phyloP scores from a whole-genome alignment of 2,329 filamentous ascomycete genomes.

The Alternaria sp. region DNA sequence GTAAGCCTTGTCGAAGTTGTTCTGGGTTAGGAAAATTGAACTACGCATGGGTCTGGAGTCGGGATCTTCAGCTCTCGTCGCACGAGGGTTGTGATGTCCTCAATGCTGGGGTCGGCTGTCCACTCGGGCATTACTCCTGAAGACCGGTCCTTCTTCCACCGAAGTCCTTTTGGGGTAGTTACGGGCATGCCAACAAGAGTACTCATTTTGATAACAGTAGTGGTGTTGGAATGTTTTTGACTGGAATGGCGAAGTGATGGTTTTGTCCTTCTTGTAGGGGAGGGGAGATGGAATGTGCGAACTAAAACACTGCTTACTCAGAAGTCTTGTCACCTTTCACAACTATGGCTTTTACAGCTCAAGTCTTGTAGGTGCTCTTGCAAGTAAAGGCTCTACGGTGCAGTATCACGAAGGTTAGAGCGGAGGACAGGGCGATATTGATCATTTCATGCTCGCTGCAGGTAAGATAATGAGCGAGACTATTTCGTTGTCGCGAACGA shows the following conservation, averaged over 20 bases:
- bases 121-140: not conserved
- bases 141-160: not conserved
- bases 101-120: not conserved
- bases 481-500: not conserved
- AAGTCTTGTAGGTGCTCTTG: not conserved
- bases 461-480: not conserved
- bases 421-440: not conserved
- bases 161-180: not conserved
- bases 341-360: not conserved
- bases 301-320: not conserved
- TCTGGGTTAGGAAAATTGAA: not conserved
- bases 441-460: not conserved
- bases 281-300: not conserved
- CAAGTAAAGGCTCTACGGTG: not conserved
- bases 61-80: not conserved
- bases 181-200: not conserved
- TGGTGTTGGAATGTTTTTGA: not conserved
- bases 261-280: not conserved
- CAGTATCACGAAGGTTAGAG: not conserved
- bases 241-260: not conserved
- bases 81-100: not conserved
- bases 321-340: not conserved
- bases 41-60: not conserved
- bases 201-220: not conserved
- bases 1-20: not conserved